Evolutionary conservation across 2,329 filamentous ascomycete species (phyloP).

Genomic region (Microdochium trichocladiopsis): DNA sequence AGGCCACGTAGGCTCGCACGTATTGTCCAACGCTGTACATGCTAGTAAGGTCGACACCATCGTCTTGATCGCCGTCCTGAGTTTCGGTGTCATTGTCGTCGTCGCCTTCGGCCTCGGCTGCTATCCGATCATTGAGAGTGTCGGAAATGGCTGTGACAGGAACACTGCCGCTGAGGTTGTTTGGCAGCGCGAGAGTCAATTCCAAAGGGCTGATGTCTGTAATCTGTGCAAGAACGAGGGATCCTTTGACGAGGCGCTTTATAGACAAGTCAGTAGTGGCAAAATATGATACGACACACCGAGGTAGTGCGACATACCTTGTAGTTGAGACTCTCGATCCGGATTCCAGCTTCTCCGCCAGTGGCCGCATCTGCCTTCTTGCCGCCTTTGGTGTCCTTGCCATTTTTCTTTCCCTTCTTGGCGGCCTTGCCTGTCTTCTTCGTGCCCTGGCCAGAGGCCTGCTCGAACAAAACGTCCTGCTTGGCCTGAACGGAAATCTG

Average conservation of each 20-base stretch:
- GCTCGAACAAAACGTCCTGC: conserved; percentile 85
- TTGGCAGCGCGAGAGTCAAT: conserved; percentile 77
- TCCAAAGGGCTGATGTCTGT: conserved; percentile 73
- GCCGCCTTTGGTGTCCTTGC: conserved; percentile 39
- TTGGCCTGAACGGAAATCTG: conserved; percentile 93
- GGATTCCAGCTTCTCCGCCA: conserved; percentile 45
- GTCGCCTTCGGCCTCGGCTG: conserved; percentile 55
- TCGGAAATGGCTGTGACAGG: conserved; percentile 89
- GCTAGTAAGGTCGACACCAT: conserved; percentile 63
- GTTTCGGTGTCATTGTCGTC: conserved; percentile 48
- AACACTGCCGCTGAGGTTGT: conserved; percentile 86
- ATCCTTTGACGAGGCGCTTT: conserved; percentile 77
- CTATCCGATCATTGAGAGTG: conserved; percentile 66
- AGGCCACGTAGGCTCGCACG: conserved; percentile 74
- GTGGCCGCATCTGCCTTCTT: conserved; percentile 43
- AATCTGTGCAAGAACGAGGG: conserved; percentile 81
- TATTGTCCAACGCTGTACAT: conserved; percentile 85
- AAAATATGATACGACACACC: background rate
- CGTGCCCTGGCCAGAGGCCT: conserved; percentile 50
- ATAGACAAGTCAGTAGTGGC: conserved; percentile 20
- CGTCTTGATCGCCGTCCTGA: conserved; percentile 40
- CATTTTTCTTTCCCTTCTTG: conserved; percentile 53
- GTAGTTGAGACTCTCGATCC: conserved; percentile 81
- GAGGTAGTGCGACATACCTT: conserved; percentile 51
- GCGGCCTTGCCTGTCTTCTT: conserved; percentile 33